Percentiles rank a stretch among this genome's conserved stretches.
phyloP scores from a whole-genome alignment of 2,329 filamentous ascomycete genomes.

The Metarhizium brunneum region DNA sequence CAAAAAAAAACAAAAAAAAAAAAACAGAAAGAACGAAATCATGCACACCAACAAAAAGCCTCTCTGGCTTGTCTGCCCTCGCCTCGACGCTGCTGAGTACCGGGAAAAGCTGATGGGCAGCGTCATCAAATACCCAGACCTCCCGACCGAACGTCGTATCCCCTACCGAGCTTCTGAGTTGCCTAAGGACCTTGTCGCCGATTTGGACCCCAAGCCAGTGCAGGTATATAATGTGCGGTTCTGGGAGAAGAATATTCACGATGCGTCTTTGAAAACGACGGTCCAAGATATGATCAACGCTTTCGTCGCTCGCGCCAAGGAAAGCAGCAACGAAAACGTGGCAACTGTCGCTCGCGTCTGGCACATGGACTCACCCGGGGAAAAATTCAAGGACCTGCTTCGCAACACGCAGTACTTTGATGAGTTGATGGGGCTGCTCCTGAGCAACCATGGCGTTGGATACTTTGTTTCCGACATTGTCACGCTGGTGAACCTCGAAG shows the following conservation, averaged over 20 bases:
- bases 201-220: constrained; percentile 18
- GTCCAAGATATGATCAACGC: constrained; percentile 17
- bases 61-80: constrained; percentile 19
- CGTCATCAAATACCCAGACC: constrained; percentile 18
- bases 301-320: constrained; percentile 15
- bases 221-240: constrained; percentile 18
- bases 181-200: constrained; percentile 14
- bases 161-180: constrained; percentile 13
- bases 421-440: constrained; percentile 17
- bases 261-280: constrained; percentile 14
- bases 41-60: constrained; percentile 13
- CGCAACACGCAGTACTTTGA: constrained; percentile 17
- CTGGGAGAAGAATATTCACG: constrained; percentile 17
- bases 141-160: constrained; percentile 17
- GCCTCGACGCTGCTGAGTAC: constrained; percentile 18
- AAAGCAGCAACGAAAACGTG: constrained; percentile 11
- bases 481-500: constrained; percentile 17
- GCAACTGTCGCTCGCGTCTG: constrained; percentile 19
- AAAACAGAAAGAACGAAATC: neutral
- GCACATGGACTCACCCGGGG: constrained; percentile 20
- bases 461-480: constrained; percentile 20
- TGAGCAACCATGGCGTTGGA: constrained; percentile 13
- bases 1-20: neutral
- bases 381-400: constrained; percentile 20
- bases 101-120: constrained; percentile 20